phyloP scores from a whole-genome alignment of 139 green algal species.

The Trebouxia sp. region DNA sequence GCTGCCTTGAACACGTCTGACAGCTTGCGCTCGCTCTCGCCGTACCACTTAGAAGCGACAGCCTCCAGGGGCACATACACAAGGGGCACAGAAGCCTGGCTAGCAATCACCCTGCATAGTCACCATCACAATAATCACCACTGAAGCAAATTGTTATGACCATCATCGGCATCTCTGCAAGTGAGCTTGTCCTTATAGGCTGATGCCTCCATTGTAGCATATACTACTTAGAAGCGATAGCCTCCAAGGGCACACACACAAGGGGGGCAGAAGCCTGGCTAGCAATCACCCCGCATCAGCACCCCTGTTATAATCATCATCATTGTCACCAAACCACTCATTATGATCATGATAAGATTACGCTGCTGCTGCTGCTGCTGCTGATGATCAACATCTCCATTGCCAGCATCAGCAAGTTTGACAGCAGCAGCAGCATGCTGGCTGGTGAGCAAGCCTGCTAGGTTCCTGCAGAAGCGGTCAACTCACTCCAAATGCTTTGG shows the following conservation, averaged over 20 bases:
- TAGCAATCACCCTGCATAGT: conserved; percentile 43
- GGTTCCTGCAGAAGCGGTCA: too few relatives aligned
- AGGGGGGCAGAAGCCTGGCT: conserved; percentile 72
- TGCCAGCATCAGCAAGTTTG: conserved; percentile 88
- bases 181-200: too few relatives aligned
- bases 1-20: conserved; percentile 59
- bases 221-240: conserved; percentile 80
- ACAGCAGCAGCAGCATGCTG: too few relatives aligned
- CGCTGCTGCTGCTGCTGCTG: too few relatives aligned
- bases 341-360: too few relatives aligned
- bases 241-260: conserved; percentile 93
- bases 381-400: conserved; percentile 79
- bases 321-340: too few relatives aligned
- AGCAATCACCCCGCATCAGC: conserved; percentile 38
- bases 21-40: conserved; percentile 73
- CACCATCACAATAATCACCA: neutral
- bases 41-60: conserved; percentile 84
- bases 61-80: conserved; percentile 93
- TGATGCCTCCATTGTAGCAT: too few relatives aligned
- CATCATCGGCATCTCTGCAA: too few relatives aligned
- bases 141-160: neutral
- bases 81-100: conserved; percentile 73
- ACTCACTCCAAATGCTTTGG: too few relatives aligned
- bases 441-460: too few relatives aligned
- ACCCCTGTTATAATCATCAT: neutral